These are phyloP conservation scores for Auriculariales sp. DNA, from an alignment of 768 basidiomycete genomes.

Conservation along the genomic window DNA sequence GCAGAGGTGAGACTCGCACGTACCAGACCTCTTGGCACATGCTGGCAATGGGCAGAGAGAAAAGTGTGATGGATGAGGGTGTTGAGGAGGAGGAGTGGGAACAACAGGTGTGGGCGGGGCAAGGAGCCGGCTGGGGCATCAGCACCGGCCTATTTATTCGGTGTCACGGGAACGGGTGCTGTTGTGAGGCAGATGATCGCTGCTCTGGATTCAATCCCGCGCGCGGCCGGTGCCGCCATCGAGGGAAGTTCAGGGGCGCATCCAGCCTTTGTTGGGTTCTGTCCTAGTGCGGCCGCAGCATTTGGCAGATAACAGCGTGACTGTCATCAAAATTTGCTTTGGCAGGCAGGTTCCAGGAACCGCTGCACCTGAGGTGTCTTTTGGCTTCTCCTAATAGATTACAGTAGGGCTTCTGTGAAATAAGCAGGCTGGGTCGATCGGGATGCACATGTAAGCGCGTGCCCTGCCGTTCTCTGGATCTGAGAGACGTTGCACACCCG, in stretches of 20 bases:
- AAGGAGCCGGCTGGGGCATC: no score
- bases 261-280: not conserved
- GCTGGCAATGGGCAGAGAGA: not conserved
- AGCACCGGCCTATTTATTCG: not conserved
- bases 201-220: not conserved
- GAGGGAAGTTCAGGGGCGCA: not conserved
- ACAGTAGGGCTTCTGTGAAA: no score
- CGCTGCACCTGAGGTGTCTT: not conserved
- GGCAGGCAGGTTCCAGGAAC: not conserved
- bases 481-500: no score
- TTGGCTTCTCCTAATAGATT: no score
- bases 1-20: no score
- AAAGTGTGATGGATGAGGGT: not conserved
- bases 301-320: not conserved
- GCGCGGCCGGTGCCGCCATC: not conserved
- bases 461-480: no score
- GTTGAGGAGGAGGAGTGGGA: not conserved
- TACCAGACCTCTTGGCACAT: constrained; percentile 1
- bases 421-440: no score
- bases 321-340: not conserved
- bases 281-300: not conserved
- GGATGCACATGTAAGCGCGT: no score
- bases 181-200: not conserved
- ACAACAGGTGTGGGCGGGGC: no score
- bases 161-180: no score